These are phyloP conservation scores for Hypericum androsaemum DNA, from an alignment of 345 rosid species.

Conservation along the genomic window DNA sequence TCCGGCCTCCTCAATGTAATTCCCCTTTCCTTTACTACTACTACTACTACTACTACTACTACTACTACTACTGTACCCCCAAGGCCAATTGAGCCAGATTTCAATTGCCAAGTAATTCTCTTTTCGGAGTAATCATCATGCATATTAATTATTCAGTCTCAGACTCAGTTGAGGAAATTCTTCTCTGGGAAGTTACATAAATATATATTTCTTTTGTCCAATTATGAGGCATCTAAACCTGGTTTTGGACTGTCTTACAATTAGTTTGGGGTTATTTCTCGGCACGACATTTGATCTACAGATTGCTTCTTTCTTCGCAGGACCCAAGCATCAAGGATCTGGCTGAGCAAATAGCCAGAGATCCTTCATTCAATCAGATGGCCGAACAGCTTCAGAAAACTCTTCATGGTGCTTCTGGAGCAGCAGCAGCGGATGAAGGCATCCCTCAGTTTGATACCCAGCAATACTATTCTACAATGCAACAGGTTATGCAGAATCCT, in stretches of 20 bases:
- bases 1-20: conserved; percentile 69
- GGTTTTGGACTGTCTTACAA: background rate
- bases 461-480: conserved; percentile 74
- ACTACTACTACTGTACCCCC: background rate
- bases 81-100: too few species aligned
- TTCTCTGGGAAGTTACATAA: too few species aligned
- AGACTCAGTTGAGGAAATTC: too few species aligned
- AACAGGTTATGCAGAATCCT: conserved; percentile 97
- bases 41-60: background rate
- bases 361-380: conserved; percentile 86
- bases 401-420: conserved; percentile 41
- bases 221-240: too few species aligned
- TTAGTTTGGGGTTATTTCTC: background rate
- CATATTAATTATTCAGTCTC: too few species aligned
- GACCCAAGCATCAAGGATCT: conserved; percentile 89
- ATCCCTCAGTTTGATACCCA: conserved; percentile 65
- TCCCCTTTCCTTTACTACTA: background rate
- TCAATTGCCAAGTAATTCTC: too few species aligned
- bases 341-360: conserved; percentile 92
- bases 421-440: conserved; percentile 28
- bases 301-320: conserved; percentile 21
- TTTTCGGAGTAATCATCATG: too few species aligned
- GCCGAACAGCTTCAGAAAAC: conserved; percentile 94
- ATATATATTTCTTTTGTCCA: too few species aligned
- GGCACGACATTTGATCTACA: background rate